These are phyloP conservation scores for Colletotrichum lupini DNA, from an alignment of 2,329 filamentous ascomycete genomes.

Conservation along the genomic window DNA sequence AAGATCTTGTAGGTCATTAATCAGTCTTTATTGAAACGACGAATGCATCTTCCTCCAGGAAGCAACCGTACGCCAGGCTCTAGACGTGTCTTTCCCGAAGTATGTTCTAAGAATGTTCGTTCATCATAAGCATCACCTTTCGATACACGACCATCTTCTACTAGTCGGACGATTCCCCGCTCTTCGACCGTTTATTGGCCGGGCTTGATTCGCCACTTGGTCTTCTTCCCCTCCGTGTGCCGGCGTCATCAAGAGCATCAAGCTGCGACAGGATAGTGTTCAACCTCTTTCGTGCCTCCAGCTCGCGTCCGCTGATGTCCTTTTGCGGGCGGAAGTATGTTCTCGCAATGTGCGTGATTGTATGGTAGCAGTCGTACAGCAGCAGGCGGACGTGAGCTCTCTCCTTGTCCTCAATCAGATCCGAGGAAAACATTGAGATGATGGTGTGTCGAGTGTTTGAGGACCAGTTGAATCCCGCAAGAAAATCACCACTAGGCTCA, in stretches of 20 bases:
- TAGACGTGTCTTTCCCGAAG: not conserved
- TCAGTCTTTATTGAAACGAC: not conserved
- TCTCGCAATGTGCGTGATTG: conserved; percentile 61
- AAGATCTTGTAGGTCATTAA: not conserved
- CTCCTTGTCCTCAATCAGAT: conserved; percentile 55
- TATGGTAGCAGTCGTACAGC: conserved; percentile 69
- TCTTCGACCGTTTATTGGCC: conserved; percentile 59
- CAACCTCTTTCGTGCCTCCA: conserved; percentile 63
- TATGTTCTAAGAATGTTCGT: not conserved
- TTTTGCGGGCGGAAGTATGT: conserved; percentile 65
- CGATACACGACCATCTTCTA: not conserved
- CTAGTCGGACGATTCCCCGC: conserved; percentile 34
- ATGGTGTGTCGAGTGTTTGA: conserved; percentile 26
- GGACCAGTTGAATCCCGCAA: conserved; percentile 56
- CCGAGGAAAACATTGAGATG: conserved; percentile 24
- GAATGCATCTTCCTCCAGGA: not conserved
- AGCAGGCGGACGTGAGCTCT: conserved; percentile 59
- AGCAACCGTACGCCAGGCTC: not conserved
- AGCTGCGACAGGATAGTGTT: conserved; percentile 58
- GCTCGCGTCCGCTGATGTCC: conserved; percentile 61
- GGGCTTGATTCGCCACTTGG: conserved; percentile 55
- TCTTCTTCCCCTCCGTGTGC: conserved; percentile 43
- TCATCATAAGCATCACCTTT: not conserved
- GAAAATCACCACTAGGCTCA: conserved; percentile 55
- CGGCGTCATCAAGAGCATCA: conserved; percentile 51